Percentiles rank a stretch among this genome's conserved stretches.
Conservation (phyloP, 2,329 filamentous ascomycete genomes). For the Cladosporium sphaerospermum region DNA sequence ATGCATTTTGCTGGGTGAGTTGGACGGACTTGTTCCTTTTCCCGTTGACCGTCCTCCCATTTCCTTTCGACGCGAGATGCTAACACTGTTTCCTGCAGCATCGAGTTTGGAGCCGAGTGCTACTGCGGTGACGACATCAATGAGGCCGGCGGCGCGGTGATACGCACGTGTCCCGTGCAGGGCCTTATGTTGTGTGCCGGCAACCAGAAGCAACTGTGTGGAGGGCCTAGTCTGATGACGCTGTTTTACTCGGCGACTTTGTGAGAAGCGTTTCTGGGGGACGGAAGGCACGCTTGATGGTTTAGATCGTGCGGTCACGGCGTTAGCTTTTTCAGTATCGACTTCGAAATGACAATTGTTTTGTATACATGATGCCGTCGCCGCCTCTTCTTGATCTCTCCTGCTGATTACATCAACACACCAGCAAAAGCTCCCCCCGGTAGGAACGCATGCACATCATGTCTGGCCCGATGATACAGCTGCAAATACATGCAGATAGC, state of each 20-base stretch:
- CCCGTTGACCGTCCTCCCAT: background rate
- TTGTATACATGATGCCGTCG: too few species aligned
- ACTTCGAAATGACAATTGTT: too few species aligned
- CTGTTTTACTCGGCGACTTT: slow-evolving; percentile 26
- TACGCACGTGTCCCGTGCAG: slow-evolving; percentile 16
- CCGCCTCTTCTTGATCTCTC: too few species aligned
- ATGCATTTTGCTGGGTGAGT: slow-evolving; percentile 26
- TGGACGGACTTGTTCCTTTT: slow-evolving; percentile 1
- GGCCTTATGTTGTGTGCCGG: slow-evolving; percentile 25
- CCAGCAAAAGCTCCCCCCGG: too few species aligned
- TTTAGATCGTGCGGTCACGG: too few species aligned
- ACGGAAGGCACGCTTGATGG: too few species aligned
- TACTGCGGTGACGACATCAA: slow-evolving; percentile 25
- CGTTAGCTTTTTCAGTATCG: too few species aligned
- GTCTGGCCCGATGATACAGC: background rate
- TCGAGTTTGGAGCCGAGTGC: slow-evolving; percentile 20
- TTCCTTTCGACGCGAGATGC: slow-evolving; percentile 9
- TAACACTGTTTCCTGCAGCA: background rate
- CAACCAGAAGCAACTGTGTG: slow-evolving; percentile 25
- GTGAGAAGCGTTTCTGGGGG: slow-evolving; percentile 18
- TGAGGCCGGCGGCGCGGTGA: slow-evolving; percentile 14
- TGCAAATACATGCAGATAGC: background rate
- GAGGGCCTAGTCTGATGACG: slow-evolving; percentile 25
- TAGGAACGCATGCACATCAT: background rate
- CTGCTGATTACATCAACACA: too few species aligned